Base-by-base conservation (phyloP, 257 asterid species). In the Solanum chiquidenum region DNA sequence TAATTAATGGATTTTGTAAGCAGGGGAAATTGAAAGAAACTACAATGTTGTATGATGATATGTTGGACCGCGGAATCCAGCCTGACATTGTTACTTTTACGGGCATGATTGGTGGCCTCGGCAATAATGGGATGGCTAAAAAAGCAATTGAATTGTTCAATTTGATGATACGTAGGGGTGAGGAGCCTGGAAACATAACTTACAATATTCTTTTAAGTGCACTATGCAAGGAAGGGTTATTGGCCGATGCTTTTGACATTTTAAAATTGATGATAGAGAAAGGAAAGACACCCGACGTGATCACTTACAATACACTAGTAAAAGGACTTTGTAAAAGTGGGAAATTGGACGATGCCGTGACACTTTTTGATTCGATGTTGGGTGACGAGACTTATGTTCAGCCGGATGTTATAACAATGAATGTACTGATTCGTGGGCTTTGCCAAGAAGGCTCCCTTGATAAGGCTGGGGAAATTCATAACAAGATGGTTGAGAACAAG, bases 11-110 rank as follows among this genome's bases (percentile, higher is more conserved):
- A 75, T 90, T 93, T 40, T 92, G 94, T 88, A 92, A 88, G 91
- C 90, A 89, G 90, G 96, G 98, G 5, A 93, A 90, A 52, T 37
- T 94, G 86, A 92, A 90, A 72, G 91, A 94, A 92, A 93, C 91
- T 83, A 93, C 91, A 86, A 85, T 18, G 18, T 86, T 93, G 68
- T 92, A 92, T 86, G 91, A 93, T 88, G 92, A 91, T 37, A 94
- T 95, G 98, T 7, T 94, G 25, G 91, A 86, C 52, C 89, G 84
- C 1, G 94, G 96, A 27, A 90, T 93, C 40, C 93, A 86, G 5
- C 96, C 98, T 55, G 96, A 95, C 89, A 91, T 91, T 82, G 90
- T 93, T 86, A 92, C 90, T 4, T 94, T 89, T 74, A 91, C 93
- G 7, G 91, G 94, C 34, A 90, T 95, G 93, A 90, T 95, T 12